Percentiles rank a stretch among this genome's conserved stretches.
These are phyloP conservation scores for Moniliophthora roreri DNA, from an alignment of 1,284 basidiomycete species.

Conservation along the genomic window DNA sequence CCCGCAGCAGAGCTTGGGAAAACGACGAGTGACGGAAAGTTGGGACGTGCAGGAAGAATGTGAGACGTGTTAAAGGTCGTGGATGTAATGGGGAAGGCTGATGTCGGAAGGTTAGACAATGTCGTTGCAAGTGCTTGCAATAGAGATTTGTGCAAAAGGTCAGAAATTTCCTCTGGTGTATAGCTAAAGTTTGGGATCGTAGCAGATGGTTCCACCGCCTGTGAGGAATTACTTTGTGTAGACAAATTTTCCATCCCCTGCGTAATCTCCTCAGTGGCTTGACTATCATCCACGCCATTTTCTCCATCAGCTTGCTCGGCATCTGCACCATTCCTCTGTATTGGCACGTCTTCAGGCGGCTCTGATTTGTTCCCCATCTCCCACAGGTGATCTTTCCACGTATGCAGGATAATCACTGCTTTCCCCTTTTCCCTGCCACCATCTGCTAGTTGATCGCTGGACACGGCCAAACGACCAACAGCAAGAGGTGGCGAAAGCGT, in stretches of 20 bases:
- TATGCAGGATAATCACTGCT: constrained; percentile 67
- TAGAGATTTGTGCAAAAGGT: constrained; percentile 67
- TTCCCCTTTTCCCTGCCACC: constrained; percentile 63
- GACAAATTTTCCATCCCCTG: background rate
- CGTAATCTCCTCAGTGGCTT: background rate
- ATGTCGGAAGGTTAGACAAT: constrained; percentile 45
- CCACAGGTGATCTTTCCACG: constrained; percentile 73
- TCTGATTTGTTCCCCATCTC: constrained; percentile 62
- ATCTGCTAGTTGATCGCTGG: constrained; percentile 42
- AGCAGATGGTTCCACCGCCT: constrained; percentile 14
- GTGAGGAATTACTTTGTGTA: background rate
- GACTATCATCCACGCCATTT: constrained; percentile 17
- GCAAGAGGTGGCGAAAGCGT: constrained; percentile 58
- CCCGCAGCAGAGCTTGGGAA: constrained; percentile 39
- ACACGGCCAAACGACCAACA: constrained; percentile 66
- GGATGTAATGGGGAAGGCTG: constrained; percentile 72
- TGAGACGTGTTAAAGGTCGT: constrained; percentile 77
- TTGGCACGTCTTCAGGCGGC: constrained; percentile 42
- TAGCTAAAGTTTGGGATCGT: constrained; percentile 21
- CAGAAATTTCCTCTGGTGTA: constrained; percentile 56
- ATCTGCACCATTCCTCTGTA: constrained; percentile 23
- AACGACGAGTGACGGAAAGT: constrained; percentile 45
- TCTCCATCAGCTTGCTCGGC: constrained; percentile 18
- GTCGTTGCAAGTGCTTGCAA: constrained; percentile 62
- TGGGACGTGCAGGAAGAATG: constrained; percentile 74